phyloP scores from a whole-genome alignment of 106 monocot species.

The Dioscorea zingiberensis region DNA sequence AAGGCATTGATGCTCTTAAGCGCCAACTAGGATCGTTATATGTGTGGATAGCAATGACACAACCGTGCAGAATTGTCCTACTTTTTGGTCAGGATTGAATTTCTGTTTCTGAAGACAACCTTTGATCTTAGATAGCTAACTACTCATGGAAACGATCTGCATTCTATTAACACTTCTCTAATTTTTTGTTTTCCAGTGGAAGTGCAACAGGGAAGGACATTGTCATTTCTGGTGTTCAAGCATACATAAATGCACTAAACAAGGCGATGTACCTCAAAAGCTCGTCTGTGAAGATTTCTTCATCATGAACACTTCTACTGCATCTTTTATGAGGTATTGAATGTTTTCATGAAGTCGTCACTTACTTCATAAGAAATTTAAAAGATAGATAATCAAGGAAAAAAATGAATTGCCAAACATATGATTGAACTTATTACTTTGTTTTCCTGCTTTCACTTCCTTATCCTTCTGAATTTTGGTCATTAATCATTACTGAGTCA shows the following conservation, averaged over 20 bases:
- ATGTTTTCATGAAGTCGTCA: too few species aligned
- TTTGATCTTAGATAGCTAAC: not conserved
- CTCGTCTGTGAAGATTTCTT: not conserved
- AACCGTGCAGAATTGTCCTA: not conserved
- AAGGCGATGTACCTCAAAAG: not conserved
- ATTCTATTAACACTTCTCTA: not conserved
- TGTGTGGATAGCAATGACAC: not conserved
- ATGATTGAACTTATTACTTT: too few species aligned
- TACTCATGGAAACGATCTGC: not conserved
- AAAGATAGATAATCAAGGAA: too few species aligned
- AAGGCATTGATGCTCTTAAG: not conserved
- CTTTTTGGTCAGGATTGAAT: not conserved
- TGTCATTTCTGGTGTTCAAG: not conserved
- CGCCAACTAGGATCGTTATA: not conserved
- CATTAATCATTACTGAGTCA: too few species aligned
- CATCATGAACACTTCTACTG: not conserved
- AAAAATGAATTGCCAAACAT: too few species aligned
- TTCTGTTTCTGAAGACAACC: too few species aligned
- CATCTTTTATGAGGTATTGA: too few species aligned
- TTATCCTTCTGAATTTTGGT: too few species aligned
- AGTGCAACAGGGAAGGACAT: conserved; percentile 1
- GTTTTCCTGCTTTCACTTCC: too few species aligned
- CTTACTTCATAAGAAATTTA: too few species aligned
- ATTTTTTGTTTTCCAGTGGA: not conserved
- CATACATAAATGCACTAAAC: conserved; percentile 1